Conservation (phyloP, 805 yeast species). For the Candida verbasci region DNA sequence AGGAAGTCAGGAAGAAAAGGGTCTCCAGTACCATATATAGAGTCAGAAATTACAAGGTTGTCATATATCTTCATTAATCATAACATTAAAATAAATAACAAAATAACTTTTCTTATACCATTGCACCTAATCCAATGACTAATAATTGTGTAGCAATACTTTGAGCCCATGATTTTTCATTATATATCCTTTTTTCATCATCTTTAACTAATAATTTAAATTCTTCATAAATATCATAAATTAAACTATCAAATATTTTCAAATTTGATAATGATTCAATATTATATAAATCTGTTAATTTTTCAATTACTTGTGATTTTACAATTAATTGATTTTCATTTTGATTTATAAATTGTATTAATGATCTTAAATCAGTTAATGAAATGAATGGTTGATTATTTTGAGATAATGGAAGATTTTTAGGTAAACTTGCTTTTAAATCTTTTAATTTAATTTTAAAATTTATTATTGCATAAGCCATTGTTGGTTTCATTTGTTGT, state of each 20-base stretch:
- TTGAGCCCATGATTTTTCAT: conserved; percentile 55
- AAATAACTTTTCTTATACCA: conserved; percentile 31
- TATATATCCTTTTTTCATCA: conserved; percentile 45
- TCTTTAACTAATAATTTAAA: conserved; percentile 49
- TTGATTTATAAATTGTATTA: conserved; percentile 55
- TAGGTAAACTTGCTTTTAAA: conserved; percentile 51
- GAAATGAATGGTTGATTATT: conserved; percentile 53
- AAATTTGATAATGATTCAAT: conserved; percentile 36
- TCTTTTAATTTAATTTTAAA: conserved; percentile 62
- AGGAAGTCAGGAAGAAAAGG: no score
- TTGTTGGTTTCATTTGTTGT: conserved; percentile 6
- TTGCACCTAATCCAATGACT: conserved; percentile 56
- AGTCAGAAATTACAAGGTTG: no score
- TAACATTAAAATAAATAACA: no score
- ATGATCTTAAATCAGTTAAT: conserved; percentile 54
- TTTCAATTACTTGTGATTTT: conserved; percentile 39
- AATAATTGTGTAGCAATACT: conserved; percentile 55
- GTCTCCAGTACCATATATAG: no score
- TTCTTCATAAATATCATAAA: conserved; percentile 57
- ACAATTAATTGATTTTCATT: conserved; percentile 25
- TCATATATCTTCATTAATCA: no score
- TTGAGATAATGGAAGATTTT: conserved; percentile 45
- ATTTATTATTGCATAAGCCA: conserved; percentile 58
- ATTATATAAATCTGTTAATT: conserved; percentile 34
- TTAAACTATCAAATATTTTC: conserved; percentile 46